phyloP scores from a whole-genome alignment of 257 asterid genomes.

The Mentha longifolia region DNA sequence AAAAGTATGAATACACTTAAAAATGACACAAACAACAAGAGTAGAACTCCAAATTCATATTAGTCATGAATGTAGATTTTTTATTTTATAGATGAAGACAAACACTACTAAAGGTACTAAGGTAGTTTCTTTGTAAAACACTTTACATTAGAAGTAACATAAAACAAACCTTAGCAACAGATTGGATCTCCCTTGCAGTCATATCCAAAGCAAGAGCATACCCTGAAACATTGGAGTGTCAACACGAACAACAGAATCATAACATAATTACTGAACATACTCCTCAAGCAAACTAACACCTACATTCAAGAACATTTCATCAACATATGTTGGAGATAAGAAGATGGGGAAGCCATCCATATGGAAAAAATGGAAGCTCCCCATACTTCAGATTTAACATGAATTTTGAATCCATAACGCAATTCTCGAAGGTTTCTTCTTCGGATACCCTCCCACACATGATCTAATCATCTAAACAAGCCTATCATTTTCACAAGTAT shows the following conservation, averaged over 20 bases:
- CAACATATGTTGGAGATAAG: background rate
- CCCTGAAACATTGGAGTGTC: slow-evolving; percentile 52
- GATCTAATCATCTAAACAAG: slow-evolving; percentile 16
- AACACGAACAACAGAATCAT: slow-evolving; percentile 6
- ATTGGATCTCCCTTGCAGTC: slow-evolving; percentile 97
- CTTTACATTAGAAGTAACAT: slow-evolving; percentile 24
- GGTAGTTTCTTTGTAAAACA: background rate
- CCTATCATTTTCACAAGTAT: background rate
- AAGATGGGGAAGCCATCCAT: background rate
- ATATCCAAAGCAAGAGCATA: slow-evolving; percentile 98
- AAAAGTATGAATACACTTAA: slow-evolving; percentile 3
- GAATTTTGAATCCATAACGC: background rate
- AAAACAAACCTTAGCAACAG: slow-evolving; percentile 79
- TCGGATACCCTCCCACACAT: slow-evolving; percentile 1
- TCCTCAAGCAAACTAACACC: background rate
- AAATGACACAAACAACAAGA: background rate
- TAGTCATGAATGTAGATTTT: background rate
- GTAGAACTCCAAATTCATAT: background rate
- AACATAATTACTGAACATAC: slow-evolving; percentile 4
- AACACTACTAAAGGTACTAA: slow-evolving; percentile 5
- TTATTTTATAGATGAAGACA: slow-evolving; percentile 2
- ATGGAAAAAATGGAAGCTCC: background rate
- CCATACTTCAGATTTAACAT: background rate
- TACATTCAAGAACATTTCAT: background rate
- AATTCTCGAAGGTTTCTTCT: slow-evolving; percentile 6